Base-by-base conservation (phyloP, 805 yeast species). In the Sugiyamaella boreocaroliniensis region DNA sequence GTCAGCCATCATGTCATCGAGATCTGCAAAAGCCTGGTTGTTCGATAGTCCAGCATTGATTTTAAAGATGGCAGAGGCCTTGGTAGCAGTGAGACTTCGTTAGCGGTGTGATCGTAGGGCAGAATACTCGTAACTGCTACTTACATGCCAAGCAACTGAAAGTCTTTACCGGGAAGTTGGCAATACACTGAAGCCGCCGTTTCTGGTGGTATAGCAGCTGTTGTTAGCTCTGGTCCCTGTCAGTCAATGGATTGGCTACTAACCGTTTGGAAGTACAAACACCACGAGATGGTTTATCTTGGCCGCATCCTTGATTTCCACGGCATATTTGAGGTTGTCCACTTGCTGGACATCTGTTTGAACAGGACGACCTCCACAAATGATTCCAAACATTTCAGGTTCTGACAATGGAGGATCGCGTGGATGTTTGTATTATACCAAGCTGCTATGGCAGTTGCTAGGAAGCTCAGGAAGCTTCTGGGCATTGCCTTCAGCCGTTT, bases 1-100 rank as follows among this genome's bases (percentile, higher is more conserved):
- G 45, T 75, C 83, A 54, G 77, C 76, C 45, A 77, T 83, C 73
- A 79, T 76, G 56, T 80, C 86, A 46, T 82, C 85, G 6, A 76
- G 62, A 19, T 78, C 78, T 54, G 69, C 71, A 26, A 45, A 50
- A 2, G 40, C 48, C 8, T 18, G 42, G 12, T 9, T 18, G 3
- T 50, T 55, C 18, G 47, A 48, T 14, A 50, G 52, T 29, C 62
- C 55, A 12, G 63, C 58, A 7, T 66, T 87, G 54, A 92, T 78
- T 63, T 84, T 85, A 73, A 86, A 93, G 2, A 93, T 93, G 0
- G 97, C 96, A 54, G 96, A 86, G 40, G 95, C 98, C 65, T 92
- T 93, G 40, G 68, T 71, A 15, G 57, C 58, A 10, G 74, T 65
- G 14, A 73, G 61, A 6, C 70, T 64, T 5, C 10, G 37, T 32